Conservation (phyloP, 306 rosid genomes). For the Elaeagnus macrophylla region DNA sequence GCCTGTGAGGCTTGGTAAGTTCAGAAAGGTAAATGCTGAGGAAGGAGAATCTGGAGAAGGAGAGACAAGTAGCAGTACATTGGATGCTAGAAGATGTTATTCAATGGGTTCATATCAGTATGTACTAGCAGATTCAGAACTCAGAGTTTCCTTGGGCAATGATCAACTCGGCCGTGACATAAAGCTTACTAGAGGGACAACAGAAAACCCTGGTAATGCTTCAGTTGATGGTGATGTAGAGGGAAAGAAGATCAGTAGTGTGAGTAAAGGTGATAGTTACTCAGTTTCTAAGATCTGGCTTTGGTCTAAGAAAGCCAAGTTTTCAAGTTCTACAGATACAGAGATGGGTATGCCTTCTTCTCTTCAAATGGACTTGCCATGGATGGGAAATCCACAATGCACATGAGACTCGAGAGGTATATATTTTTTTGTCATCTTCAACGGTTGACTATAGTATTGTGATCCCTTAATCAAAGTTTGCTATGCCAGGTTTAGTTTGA, state of each 20-base stretch:
- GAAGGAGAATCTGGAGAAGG: slow-evolving; percentile 48
- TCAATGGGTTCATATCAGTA: slow-evolving; percentile 97
- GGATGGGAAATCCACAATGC: slow-evolving; percentile 39
- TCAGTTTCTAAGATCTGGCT: slow-evolving; percentile 95
- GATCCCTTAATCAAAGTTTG: slow-evolving; percentile 28
- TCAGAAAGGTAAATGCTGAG: slow-evolving; percentile 45
- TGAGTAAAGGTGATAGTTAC: slow-evolving; percentile 83
- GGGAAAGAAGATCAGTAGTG: slow-evolving; percentile 70
- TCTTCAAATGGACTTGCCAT: slow-evolving; percentile 51
- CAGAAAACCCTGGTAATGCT: slow-evolving; percentile 30
- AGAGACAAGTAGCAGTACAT: slow-evolving; percentile 83
- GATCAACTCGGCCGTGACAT: slow-evolving; percentile 27
- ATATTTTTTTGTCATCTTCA: slow-evolving; percentile 18
- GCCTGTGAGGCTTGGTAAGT: slow-evolving; percentile 85
- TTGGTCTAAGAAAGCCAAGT: slow-evolving; percentile 81
- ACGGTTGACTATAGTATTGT: slow-evolving; percentile 20
- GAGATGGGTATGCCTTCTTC: slow-evolving; percentile 49
- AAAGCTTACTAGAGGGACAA: slow-evolving; percentile 22
- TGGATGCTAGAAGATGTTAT: slow-evolving; percentile 93
- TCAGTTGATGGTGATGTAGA: slow-evolving; percentile 55
- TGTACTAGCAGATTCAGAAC: slow-evolving; percentile 63
- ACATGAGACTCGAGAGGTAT: slow-evolving; percentile 49
- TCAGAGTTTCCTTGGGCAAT: slow-evolving; percentile 48
- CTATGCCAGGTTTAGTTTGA: slow-evolving; percentile 14
- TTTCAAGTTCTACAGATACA: slow-evolving; percentile 18